phyloP scores from a whole-genome alignment of 192 early-diverging fungal genomes.

The Pilobolus umbonatus region DNA sequence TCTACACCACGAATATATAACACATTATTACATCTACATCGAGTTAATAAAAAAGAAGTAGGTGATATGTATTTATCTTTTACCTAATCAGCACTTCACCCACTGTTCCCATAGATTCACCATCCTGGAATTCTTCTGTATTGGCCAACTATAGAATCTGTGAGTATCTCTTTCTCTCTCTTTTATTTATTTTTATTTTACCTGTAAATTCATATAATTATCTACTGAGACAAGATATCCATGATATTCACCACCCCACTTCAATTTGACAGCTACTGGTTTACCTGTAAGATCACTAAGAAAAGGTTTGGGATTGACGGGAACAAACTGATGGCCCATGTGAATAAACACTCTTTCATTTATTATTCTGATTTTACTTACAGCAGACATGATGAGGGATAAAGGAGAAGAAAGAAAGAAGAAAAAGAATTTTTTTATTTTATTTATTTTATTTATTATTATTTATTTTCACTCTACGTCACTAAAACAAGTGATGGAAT shows the following conservation, averaged over 20 bases:
- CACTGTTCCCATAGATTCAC: constrained; percentile 77
- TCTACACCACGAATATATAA: constrained; percentile 73
- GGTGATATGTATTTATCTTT: background rate
- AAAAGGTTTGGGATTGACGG: constrained; percentile 98
- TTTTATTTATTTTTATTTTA: constrained; percentile 24
- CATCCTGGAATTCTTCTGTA: constrained; percentile 94
- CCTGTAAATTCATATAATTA: constrained; percentile 97
- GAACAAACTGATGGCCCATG: constrained; percentile 58
- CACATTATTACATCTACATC: constrained; percentile 78
- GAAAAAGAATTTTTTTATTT: background rate
- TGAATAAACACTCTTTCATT: background rate
- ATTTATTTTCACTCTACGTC: background rate
- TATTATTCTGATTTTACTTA: background rate
- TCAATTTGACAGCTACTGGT: constrained; percentile 87
- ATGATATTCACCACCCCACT: constrained; percentile 99
- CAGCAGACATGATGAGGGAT: constrained; percentile 14
- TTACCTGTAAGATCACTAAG: constrained; percentile 90
- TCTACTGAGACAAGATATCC: constrained; percentile 86
- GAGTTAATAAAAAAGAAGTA: background rate
- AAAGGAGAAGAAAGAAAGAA: constrained; percentile 4
- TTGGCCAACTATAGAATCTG: constrained; percentile 67
- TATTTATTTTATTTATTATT: background rate
- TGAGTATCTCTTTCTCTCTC: background rate
- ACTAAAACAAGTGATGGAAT: constrained; percentile 22
- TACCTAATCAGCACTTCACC: constrained; percentile 91